These are phyloP conservation scores for Avicennia marina DNA, from an alignment of 257 asterid genomes.

Conservation along the genomic window DNA sequence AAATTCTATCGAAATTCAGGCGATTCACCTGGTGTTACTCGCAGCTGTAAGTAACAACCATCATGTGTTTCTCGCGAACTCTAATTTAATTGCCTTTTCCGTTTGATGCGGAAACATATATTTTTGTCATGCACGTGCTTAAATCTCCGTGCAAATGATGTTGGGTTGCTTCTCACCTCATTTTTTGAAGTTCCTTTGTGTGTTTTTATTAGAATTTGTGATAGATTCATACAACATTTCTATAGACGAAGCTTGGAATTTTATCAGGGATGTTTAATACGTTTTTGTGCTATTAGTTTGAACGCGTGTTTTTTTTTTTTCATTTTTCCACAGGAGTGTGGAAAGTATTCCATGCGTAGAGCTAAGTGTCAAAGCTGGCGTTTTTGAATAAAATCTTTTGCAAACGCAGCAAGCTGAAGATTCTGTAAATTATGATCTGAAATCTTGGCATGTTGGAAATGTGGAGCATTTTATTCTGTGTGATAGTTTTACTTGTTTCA, in stretches of 20 bases:
- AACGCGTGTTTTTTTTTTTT: neutral
- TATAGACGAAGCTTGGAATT: neutral
- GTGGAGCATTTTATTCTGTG: neutral
- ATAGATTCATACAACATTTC: neutral
- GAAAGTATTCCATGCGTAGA: neutral
- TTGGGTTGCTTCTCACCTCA: constrained; percentile 9
- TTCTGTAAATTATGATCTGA: neutral
- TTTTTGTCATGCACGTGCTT: constrained; percentile 17
- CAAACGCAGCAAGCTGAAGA: neutral
- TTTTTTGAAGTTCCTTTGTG: constrained; percentile 3
- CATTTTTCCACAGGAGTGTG: too few species aligned
- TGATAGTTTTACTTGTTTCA: neutral
- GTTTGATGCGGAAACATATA: neutral
- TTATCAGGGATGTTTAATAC: neutral
- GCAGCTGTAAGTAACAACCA: constrained; percentile 16
- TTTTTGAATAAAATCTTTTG: neutral
- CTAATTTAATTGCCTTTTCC: neutral
- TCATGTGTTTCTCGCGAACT: neutral
- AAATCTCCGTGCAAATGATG: constrained; percentile 3
- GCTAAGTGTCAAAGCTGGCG: neutral
- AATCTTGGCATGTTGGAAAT: neutral
- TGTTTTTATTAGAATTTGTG: neutral
- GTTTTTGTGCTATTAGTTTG: neutral
- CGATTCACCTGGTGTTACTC: neutral
- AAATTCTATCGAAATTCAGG: neutral